These are phyloP conservation scores for button mushroom (Agaricus bisporus) DNA, from an alignment of 768 basidiomycete species.

Conservation along the genomic window DNA sequence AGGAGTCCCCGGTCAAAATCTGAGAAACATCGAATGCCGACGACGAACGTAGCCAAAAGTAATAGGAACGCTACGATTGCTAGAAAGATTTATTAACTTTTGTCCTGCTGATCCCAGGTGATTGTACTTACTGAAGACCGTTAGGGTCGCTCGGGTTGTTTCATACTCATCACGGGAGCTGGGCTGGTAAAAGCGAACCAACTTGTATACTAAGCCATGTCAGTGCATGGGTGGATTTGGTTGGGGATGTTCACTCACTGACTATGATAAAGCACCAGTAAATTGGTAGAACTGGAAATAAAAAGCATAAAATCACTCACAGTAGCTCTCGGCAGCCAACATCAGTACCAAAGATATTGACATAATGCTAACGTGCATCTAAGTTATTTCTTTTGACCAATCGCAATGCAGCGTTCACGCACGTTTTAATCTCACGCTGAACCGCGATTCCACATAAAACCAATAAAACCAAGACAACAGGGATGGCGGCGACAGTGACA, in stretches of 20 bases:
- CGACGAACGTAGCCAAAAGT: conserved; percentile 64
- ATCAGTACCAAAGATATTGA: conserved; percentile 64
- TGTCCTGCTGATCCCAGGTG: too few species aligned
- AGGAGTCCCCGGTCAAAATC: conserved; percentile 82
- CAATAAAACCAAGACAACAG: conserved; percentile 65
- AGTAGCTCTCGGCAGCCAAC: conserved; percentile 72
- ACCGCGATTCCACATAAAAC: conserved; percentile 63
- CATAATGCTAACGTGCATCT: conserved; percentile 54
- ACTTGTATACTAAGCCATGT: conserved; percentile 60
- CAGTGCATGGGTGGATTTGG: neutral
- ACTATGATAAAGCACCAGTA: conserved; percentile 22
- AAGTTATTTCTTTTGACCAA: conserved; percentile 1
- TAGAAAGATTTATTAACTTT: conserved; percentile 19
- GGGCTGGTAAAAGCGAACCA: conserved; percentile 78
- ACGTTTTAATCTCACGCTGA: conserved; percentile 79
- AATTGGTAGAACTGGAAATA: neutral
- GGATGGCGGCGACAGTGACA: conserved; percentile 77
- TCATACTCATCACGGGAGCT: conserved; percentile 44
- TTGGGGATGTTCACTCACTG: conserved; percentile 22
- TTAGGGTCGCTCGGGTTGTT: conserved; percentile 75
- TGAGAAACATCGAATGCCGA: conserved; percentile 73
- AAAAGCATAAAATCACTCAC: conserved; percentile 38
- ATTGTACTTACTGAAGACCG: conserved; percentile 60
- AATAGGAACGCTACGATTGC: conserved; percentile 74
- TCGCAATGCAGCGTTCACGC: conserved; percentile 14